Evolutionary conservation across 192 early-diverging fungal genomes (phyloP).

Genomic region (Mycoemilia scoparia): DNA sequence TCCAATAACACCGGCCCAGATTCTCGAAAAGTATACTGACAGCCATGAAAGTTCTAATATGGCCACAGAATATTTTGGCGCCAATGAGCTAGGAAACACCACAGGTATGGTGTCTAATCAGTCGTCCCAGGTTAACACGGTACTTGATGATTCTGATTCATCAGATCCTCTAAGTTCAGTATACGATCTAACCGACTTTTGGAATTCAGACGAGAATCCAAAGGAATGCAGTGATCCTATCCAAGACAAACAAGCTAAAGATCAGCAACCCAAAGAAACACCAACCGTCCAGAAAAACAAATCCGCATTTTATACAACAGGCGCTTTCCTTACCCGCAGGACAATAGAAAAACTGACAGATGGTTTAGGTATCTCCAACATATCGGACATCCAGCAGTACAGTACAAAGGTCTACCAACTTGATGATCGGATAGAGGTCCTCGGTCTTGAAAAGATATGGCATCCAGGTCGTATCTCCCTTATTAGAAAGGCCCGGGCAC

Average conservation of each 20-base stretch:
- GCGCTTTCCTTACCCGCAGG: constrained; percentile 28
- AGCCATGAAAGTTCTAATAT: no score
- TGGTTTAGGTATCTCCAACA: constrained; percentile 1
- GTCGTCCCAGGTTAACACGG: no score
- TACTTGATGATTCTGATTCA: no score
- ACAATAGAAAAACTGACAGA: constrained; percentile 24
- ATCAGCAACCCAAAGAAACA: neutral
- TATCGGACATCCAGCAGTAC: neutral
- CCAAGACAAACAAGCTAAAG: neutral
- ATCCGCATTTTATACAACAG: constrained; percentile 18
- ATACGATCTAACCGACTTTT: no score
- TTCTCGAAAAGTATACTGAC: no score
- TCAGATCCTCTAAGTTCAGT: neutral
- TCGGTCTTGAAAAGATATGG: constrained; percentile 16
- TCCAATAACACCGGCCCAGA: no score
- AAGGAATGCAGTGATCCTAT: neutral
- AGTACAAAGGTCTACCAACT: constrained; percentile 1
- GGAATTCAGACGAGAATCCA: no score
- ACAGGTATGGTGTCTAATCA: no score
- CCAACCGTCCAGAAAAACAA: neutral
- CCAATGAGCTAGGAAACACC: no score
- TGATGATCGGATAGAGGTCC: constrained; percentile 13
- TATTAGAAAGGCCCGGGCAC: constrained; percentile 7
- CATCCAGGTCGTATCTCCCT: constrained; percentile 13
- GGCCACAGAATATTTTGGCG: no score